Base-by-base conservation (phyloP, 2,329 filamentous ascomycete species). In the Neofusicoccum kwambonambiense region DNA sequence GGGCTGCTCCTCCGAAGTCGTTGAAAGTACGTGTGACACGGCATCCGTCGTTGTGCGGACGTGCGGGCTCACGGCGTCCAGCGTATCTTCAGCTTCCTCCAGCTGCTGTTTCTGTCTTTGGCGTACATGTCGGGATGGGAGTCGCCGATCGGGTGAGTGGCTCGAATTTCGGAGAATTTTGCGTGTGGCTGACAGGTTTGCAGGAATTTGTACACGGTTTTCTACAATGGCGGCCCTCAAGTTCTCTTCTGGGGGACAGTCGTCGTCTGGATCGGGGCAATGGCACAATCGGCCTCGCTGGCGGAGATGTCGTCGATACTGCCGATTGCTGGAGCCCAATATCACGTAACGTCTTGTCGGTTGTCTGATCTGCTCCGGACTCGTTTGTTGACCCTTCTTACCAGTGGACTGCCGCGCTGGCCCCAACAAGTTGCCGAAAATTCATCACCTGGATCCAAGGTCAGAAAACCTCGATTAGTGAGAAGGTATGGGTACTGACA, bases 261-360 rank as follows among this genome's bases (percentile, higher is more conserved):
- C 54, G 67, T 75, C 19, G 72, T 74, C 3, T 65, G 73, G 58
- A 60, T 68, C 35, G 76, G 75, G 37, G 70, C 71, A n/a, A 67
- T 76, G 6, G 68, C 69, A 6, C 74, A 76, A 50, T 70, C 72
- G 11, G 71, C 70, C 4, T 79, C 78, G 1, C 69, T 80, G 42
- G 78, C 74, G 6, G 78, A 80, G 66, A 69, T 80, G 70, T 75
- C 74, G 1, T 79, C 78, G 0, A 78, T 80, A 67, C 73, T 74
- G 15, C 78, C 78, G 3, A 73, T 79, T 41, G 78, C 78, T 0
- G 78, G 77, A 11, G 79, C 77, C 3, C 78, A 80, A 66, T 80
- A 81, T 65, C 77, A 80, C 66, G 39, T 44, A 31, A 44, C n/a
- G 39, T 27, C 3, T 2, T 58, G 1, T 2, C 3, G 3, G 27